A percentile compares a stretch with the other conserved stretches of the same genome.
Evolutionary conservation across 768 basidiomycete species (phyloP).

Genomic region (Suillus decipiens): DNA sequence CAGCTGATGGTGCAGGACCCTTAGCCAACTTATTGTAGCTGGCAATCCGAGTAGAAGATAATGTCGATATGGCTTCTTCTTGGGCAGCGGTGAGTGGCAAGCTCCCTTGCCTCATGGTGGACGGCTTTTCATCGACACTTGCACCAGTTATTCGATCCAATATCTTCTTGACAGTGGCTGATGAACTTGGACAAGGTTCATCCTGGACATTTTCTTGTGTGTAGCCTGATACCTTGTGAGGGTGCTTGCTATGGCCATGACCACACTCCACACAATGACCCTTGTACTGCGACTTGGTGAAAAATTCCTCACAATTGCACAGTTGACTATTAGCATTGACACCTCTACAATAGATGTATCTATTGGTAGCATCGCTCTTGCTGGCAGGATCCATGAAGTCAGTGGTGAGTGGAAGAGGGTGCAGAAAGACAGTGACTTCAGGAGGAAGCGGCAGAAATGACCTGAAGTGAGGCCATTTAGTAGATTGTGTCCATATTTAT

Average conservation of each 20-base stretch:
- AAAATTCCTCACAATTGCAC: neutral
- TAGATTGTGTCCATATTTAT: neutral
- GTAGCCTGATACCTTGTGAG: neutral
- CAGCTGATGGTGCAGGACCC: neutral
- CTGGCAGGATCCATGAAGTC: neutral
- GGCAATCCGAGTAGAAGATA: neutral
- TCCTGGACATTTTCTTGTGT: neutral
- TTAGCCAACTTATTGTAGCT: constrained; percentile 3
- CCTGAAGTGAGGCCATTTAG: neutral
- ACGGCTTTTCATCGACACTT: neutral
- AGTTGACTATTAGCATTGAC: neutral
- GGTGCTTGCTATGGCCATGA: neutral
- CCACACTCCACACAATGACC: neutral
- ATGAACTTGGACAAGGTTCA: neutral
- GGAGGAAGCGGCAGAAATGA: neutral
- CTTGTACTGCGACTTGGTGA: neutral
- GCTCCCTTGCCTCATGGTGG: neutral
- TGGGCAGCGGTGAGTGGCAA: neutral
- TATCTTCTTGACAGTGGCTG: neutral
- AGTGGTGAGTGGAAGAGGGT: neutral
- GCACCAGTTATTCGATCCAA: neutral
- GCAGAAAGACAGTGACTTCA: neutral
- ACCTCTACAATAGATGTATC: neutral
- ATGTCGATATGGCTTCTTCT: neutral
- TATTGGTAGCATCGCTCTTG: neutral